These are phyloP conservation scores for Elongisporangium undulatum DNA, from an alignment of 352 stramenopile species.

Conservation along the genomic window DNA sequence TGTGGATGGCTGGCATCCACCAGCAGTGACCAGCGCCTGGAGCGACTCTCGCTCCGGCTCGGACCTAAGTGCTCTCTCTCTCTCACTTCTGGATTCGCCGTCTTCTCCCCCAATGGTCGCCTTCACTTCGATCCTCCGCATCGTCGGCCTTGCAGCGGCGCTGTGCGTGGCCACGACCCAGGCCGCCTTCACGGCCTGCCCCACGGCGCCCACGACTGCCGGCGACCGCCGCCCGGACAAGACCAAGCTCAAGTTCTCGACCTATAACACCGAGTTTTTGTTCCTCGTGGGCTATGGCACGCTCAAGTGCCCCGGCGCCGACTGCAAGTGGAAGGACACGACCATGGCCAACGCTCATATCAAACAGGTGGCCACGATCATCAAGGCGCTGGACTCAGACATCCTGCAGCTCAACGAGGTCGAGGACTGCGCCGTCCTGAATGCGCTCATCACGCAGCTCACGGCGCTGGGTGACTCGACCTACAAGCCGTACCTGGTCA, in stretches of 20 bases:
- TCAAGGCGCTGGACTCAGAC: constrained; percentile 48
- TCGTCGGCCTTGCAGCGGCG: constrained; percentile 1
- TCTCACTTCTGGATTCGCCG: too few species aligned
- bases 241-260: constrained; percentile 56
- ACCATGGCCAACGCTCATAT: constrained; percentile 41
- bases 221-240: constrained; percentile 41
- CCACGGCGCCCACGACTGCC: constrained; percentile 28
- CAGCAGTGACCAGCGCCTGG: too few species aligned
- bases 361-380: constrained; percentile 39
- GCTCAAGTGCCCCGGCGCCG: constrained; percentile 37
- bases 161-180: constrained; percentile 13
- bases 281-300: constrained; percentile 37
- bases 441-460: constrained; percentile 47
- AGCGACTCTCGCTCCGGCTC: too few species aligned
- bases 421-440: constrained; percentile 46
- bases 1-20: too few species aligned
- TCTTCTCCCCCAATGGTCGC: too few species aligned
- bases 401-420: constrained; percentile 70
- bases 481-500: constrained; percentile 63
- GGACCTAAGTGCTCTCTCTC: too few species aligned
- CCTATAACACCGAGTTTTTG: constrained; percentile 62
- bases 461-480: constrained; percentile 36
- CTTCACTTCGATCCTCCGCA: too few species aligned
- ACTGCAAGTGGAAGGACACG: constrained; percentile 40
- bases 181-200: constrained; percentile 36